Conservation (phyloP, 108 stramenopile species). For the Pseudonitzschia multiseries region DNA sequence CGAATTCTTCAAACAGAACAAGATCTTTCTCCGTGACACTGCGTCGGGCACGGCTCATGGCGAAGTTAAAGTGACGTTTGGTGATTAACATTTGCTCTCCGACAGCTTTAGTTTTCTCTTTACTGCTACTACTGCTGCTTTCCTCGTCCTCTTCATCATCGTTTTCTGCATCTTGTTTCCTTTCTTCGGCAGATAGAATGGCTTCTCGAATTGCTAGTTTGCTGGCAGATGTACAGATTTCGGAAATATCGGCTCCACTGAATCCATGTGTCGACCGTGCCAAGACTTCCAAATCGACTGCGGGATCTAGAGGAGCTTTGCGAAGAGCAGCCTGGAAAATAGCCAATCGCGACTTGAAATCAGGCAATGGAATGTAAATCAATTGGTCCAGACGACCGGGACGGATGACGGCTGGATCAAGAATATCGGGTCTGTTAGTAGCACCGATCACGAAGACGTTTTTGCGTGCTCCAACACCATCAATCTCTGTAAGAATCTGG, state of each 20-base stretch:
- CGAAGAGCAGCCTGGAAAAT: conserved; percentile 96
- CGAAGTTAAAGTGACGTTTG: conserved; percentile 91
- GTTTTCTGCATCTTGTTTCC: conserved; percentile 45
- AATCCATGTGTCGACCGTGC: conserved; percentile 89
- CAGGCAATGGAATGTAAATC: conserved; percentile 93
- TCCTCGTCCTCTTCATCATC: conserved; percentile 61
- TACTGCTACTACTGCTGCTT: conserved; percentile 13
- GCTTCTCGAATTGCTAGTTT: conserved; percentile 95
- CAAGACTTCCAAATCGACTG: conserved; percentile 84
- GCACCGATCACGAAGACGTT: conserved; percentile 93
- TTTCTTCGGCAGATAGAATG: conserved; percentile 74
- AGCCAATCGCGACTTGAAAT: conserved; percentile 79
- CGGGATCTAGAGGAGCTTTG: conserved; percentile 85
- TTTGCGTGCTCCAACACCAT: conserved; percentile 95
- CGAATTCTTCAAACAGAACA: conserved; percentile 91
- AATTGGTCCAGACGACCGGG: conserved; percentile 95
- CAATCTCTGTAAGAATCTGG: conserved; percentile 98
- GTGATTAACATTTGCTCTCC: conserved; percentile 65
- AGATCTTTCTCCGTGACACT: conserved; percentile 92
- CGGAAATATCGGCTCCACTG: conserved; percentile 95
- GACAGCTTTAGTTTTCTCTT: conserved; percentile 14
- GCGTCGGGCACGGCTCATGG: conserved; percentile 88
- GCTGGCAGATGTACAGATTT: conserved; percentile 91
- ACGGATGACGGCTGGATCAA: conserved; percentile 93
- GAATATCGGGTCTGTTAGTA: conserved; percentile 92